Evolutionary conservation across 805 yeast species (phyloP), one percentile per base, ranked within the genome.

Genomic region (Candida silvicultrix): DNA sequence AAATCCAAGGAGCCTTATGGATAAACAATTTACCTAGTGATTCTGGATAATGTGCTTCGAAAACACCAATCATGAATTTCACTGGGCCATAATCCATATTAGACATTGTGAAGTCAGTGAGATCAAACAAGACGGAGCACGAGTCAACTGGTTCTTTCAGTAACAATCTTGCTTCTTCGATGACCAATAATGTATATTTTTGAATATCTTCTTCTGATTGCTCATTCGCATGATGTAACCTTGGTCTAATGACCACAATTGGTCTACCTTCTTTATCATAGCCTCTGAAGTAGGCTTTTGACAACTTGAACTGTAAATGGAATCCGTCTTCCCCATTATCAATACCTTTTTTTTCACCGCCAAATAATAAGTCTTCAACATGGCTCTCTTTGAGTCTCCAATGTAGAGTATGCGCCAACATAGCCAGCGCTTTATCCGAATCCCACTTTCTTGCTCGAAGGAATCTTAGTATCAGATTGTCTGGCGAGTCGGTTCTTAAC

Each of bases 31-130:
- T 78, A 16, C 96, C 97, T 49, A 94, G 74, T 37, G 88, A 83
- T 67, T 94, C 99, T 1, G 99, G 99, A 64, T 92, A 94, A 62
- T 92, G 96, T 0, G 96, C 95, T 71, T 94, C 98, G 65, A 94
- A 89, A 49, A 90, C 85, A 45, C 81, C 78, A 49, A 90, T 83
- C 67, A 94, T 78, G 66, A 87, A 92, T 67, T 90, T 90, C 49
- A 94, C 95, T 5, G 97, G 89, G 3, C 78, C 74, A 60, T 89
- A 89, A 68, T 94, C 99, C 86, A 95, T 94, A 63, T 92, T 94
- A 49, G 89, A 77, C 73, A 89, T 78, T 8, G 95, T 78, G 61
- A 94, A 94, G 5, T 84, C 96, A 12, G 85, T 73, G 58, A 94
- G 69, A 62, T 94, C 99, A 62, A 94, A 94, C 31, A 94, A 65